phyloP scores from a whole-genome alignment of 2,329 filamentous ascomycete species.

The Septoria petroselini region DNA sequence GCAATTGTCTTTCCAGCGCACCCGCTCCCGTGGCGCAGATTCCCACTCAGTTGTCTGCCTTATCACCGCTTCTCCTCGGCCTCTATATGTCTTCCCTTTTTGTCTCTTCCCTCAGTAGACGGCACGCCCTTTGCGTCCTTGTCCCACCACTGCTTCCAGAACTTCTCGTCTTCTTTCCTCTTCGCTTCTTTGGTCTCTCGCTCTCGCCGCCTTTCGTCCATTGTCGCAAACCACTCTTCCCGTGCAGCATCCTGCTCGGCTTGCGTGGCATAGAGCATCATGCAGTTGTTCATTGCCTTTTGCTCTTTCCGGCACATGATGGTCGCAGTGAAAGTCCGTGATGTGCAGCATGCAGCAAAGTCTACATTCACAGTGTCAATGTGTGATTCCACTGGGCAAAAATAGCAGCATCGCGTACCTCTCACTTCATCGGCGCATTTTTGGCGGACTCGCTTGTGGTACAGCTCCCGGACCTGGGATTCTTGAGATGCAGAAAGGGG shows the following conservation, averaged over 20 bases:
- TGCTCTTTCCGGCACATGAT: conserved; percentile 80
- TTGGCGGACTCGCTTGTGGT: conserved; percentile 72
- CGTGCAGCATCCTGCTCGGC: conserved; percentile 82
- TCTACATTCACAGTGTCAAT: conserved; percentile 50
- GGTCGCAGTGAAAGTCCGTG: conserved; percentile 80
- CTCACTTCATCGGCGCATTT: conserved; percentile 63
- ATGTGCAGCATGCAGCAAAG: conserved; percentile 85
- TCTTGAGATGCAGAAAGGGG: conserved; percentile 81
- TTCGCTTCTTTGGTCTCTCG: conserved; percentile 56
- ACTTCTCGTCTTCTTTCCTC: conserved; percentile 44
- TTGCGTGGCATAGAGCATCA: conserved; percentile 80
- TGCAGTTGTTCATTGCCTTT: conserved; percentile 88
- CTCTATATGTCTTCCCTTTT: conserved; percentile 15
- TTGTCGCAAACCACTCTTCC: conserved; percentile 85
- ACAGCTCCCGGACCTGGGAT: conserved; percentile 75
- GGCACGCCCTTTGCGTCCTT: conserved; percentile 34
- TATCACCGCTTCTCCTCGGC: neutral
- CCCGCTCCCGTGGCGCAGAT: neutral
- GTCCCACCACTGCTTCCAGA: conserved; percentile 53
- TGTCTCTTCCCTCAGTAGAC: conserved; percentile 18
- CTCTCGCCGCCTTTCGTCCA: conserved; percentile 66
- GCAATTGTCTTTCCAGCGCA: neutral
- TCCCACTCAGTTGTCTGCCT: neutral
- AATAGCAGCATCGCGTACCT: conserved; percentile 35
- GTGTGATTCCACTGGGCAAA: neutral